Evolutionary conservation across 495 filamentous ascomycete genomes (phyloP), one percentile per base, ranked within the genome.

Genomic region (Lasiosphaeriaceae sp.): DNA sequence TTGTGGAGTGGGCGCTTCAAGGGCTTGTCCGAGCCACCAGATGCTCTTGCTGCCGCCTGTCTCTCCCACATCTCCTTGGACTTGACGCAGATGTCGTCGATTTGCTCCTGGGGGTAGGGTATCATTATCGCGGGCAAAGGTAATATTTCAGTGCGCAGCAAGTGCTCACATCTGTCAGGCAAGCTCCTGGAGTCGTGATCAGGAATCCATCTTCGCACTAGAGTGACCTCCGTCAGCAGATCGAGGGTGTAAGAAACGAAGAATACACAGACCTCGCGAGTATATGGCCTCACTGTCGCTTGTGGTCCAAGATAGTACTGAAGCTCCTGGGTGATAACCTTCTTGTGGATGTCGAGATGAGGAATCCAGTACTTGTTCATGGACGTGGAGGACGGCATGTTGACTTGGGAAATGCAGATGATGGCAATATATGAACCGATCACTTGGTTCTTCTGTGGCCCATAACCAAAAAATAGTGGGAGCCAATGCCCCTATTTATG

Each of bases 301-400:
- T 80, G 74, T 0, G 79, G 80, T 9, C 80, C 80, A 43, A 83
- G 72, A 62, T 80, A 79, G 56, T 76, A 82, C 57, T 81, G 79
- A 49, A 83, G 74, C 62, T 83, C 77, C 55, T 79, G 73, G 19
- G 76, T 80, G 59, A 83, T 81, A 55, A 83, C 77, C 55, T 77
- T 81, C 52, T 80, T 81, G 63, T 80, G 76, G 72, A 83, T 83
- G 43, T 81, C 78, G 51, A 75, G 62, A 56, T 80, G 76, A 26
- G 80, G 80, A 46, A 83, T 81, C 79, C 79, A 83, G 68, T 80
- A 83, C 62, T 66, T 72, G 65, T 80, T 82, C 73, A 80, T 76
- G 47, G 70, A 56, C 47, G 62, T 53, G 12, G 73, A 73, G 17
- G 63, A 63, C 48, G 73, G 69, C 71, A 77, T 77, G 47, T 56